phyloP scores from a whole-genome alignment of 129 eudicot genomes.

The Gnaphalium uliginosum region DNA sequence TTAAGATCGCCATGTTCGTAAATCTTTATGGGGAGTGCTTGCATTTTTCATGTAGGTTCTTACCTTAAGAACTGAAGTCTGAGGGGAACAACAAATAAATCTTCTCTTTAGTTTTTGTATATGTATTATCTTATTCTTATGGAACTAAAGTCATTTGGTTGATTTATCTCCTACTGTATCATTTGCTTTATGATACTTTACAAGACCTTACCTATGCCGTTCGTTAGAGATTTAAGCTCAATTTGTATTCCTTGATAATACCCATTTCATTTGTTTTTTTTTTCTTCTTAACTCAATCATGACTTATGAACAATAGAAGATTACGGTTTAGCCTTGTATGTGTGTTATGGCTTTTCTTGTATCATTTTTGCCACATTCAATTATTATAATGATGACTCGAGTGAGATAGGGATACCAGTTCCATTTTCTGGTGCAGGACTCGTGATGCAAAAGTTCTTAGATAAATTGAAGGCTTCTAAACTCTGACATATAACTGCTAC shows the following conservation, averaged over 20 bases:
- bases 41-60: not conserved
- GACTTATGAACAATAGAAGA: too few species aligned
- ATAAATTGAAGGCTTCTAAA: not conserved
- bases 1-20: too few species aligned
- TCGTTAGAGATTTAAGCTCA: too few species aligned
- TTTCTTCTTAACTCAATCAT: too few species aligned
- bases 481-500: not conserved
- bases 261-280: too few species aligned
- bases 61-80: not conserved
- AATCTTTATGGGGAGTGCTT: not conserved
- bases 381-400: not conserved
- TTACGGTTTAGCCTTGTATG: too few species aligned
- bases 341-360: not conserved
- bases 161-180: not conserved
- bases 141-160: not conserved
- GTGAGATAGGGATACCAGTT: too few species aligned
- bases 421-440: too few species aligned
- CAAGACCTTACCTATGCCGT: too few species aligned
- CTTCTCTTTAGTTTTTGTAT: not conserved
- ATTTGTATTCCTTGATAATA: too few species aligned
- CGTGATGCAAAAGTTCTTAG: too few species aligned
- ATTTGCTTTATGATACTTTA: not conserved
- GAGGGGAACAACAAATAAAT: not conserved
- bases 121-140: too few species aligned
- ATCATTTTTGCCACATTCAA: not conserved